Conservation (phyloP, 73 alveolate genomes). For the Paramecium sexaurelia region DNA sequence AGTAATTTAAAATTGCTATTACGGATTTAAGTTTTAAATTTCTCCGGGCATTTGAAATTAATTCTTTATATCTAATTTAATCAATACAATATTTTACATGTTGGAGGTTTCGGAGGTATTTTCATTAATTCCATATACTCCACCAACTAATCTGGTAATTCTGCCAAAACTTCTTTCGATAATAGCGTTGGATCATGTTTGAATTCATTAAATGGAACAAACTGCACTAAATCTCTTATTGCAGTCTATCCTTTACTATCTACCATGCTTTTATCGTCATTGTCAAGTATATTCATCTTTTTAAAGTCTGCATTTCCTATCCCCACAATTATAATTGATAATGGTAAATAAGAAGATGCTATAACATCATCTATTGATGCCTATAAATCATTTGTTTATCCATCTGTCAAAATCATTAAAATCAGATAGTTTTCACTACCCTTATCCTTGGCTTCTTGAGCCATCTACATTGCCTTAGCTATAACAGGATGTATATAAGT, state of each 20-base stretch:
- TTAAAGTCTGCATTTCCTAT: constrained; percentile 78
- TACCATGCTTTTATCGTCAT: constrained; percentile 83
- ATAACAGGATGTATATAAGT: constrained; percentile 35
- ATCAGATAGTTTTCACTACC: constrained; percentile 70
- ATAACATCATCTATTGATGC: constrained; percentile 82
- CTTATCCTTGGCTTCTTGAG: background rate
- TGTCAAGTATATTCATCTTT: constrained; percentile 81
- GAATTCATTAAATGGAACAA: constrained; percentile 87
- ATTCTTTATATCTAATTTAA: background rate
- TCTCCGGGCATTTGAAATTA: no score
- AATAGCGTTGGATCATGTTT: constrained; percentile 73
- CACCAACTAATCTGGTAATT: constrained; percentile 90
- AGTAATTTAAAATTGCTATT: background rate
- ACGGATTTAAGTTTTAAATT: no score
- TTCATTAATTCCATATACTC: constrained; percentile 72
- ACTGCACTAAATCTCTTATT: constrained; percentile 92
- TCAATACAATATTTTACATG: background rate
- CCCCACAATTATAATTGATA: constrained; percentile 90
- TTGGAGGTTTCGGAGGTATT: constrained; percentile 60
- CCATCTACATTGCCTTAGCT: background rate
- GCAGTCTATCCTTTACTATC: constrained; percentile 82
- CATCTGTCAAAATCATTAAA: constrained; percentile 92
- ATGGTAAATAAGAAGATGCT: constrained; percentile 82
- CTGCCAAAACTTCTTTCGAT: constrained; percentile 87
- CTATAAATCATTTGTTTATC: constrained; percentile 91